phyloP scores from a whole-genome alignment of 2,329 filamentous ascomycete genomes.

The Remersonia thermophila region DNA sequence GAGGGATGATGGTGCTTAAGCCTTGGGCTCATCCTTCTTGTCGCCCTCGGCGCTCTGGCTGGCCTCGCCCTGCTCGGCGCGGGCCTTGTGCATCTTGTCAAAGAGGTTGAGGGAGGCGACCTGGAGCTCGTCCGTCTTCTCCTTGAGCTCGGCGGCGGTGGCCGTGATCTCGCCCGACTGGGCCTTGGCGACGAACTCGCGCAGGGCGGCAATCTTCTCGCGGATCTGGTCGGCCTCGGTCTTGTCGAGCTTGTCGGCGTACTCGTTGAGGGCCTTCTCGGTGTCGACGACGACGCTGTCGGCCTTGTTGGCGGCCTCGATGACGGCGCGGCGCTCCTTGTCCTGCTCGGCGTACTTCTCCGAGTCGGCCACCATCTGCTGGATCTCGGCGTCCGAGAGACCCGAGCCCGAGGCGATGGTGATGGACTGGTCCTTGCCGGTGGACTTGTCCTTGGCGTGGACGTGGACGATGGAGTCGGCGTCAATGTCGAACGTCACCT shows the following conservation, averaged over 20 bases:
- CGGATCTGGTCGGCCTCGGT: conserved; percentile 81
- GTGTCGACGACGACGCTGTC: conserved; percentile 96
- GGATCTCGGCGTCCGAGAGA: conserved; percentile 87
- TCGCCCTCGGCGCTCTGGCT: conserved; percentile 19
- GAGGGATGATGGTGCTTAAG: too few relatives aligned
- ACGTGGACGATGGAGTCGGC: conserved; percentile 97
- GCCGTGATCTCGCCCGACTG: conserved; percentile 80
- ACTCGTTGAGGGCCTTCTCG: conserved; percentile 96
- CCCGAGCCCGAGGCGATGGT: conserved; percentile 96
- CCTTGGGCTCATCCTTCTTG: conserved; percentile 14
- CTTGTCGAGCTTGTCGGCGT: conserved; percentile 93
- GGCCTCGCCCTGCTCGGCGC: conserved; percentile 49
- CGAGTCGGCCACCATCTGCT: conserved; percentile 95
- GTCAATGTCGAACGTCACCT: conserved; percentile 98
- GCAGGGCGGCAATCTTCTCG: conserved; percentile 80
- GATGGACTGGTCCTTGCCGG: conserved; percentile 98
- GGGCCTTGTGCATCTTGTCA: conserved; percentile 99
- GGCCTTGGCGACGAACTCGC: conserved; percentile 86
- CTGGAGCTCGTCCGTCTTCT: conserved; percentile 97
- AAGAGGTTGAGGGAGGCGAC: conserved; percentile 91
- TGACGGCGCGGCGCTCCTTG: conserved; percentile 91
- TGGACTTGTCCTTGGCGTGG: conserved; percentile 97
- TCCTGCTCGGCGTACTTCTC: conserved; percentile 92
- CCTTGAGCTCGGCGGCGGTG: conserved; percentile 88
- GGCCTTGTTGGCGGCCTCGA: conserved; percentile 93